Evolutionary conservation across 805 yeast species (phyloP).

Genomic region (Metschnikowia cubensis): DNA sequence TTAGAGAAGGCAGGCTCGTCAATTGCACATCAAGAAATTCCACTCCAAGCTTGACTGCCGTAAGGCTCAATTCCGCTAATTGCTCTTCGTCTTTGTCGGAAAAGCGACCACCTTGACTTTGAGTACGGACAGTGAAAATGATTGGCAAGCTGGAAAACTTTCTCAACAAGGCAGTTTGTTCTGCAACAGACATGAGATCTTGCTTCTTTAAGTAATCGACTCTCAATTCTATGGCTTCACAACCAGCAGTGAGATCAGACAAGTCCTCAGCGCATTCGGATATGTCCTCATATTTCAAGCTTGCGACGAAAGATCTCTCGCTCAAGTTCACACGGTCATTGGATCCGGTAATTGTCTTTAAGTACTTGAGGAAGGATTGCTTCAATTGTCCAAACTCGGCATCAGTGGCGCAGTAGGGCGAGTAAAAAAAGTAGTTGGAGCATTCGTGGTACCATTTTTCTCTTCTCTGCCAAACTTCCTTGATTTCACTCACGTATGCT

Average conservation of each 20-base stretch:
- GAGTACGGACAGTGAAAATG: conserved; percentile 74
- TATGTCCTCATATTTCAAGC: conserved; percentile 67
- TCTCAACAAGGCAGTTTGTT: conserved; percentile 70
- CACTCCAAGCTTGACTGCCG: conserved; percentile 75
- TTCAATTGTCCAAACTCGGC: conserved; percentile 55
- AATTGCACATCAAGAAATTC: conserved; percentile 80
- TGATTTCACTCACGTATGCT: conserved; percentile 74
- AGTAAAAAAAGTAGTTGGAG: conserved; percentile 72
- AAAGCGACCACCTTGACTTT: conserved; percentile 78
- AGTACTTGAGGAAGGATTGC: conserved; percentile 53
- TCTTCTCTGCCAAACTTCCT: conserved; percentile 80
- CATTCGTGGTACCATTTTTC: conserved; percentile 75
- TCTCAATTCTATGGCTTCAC: conserved; percentile 78
- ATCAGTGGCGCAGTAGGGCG: conserved; percentile 61
- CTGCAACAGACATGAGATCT: conserved; percentile 56
- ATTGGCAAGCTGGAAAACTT: conserved; percentile 66
- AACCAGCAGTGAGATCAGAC: conserved; percentile 58
- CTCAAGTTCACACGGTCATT: conserved; percentile 10
- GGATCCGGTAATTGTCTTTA: conserved; percentile 59
- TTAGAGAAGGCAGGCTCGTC: conserved; percentile 54
- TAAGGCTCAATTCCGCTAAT: conserved; percentile 47
- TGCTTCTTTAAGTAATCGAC: conserved; percentile 62
- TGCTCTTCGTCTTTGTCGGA: conserved; percentile 51
- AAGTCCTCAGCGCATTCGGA: conserved; percentile 42
- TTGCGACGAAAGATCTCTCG: conserved; percentile 62